Conservation (phyloP, 2,329 filamentous ascomycete genomes). For the Aspergillus hiratsukae region DNA sequence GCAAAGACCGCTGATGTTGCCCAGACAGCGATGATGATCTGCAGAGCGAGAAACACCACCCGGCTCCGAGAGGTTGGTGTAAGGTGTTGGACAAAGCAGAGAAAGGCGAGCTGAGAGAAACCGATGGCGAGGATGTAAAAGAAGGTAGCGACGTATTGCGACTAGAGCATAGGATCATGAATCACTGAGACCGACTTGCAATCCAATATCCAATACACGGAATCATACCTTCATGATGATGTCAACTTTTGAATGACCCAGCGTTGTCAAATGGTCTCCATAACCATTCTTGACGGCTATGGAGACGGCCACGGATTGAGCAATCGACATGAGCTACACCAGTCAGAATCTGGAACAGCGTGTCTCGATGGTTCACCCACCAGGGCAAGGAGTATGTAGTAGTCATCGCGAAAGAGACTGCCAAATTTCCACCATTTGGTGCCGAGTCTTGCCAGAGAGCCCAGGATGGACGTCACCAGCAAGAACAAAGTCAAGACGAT, state of each 20-base stretch:
- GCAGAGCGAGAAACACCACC: conserved; percentile 12
- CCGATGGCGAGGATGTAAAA: conserved; percentile 19
- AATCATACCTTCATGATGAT: conserved; percentile 18
- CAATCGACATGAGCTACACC: conserved; percentile 5
- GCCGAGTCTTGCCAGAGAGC: conserved; percentile 20
- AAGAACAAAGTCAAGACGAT: conserved; percentile 26
- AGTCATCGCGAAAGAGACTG: conserved; percentile 21
- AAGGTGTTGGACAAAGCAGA: conserved; percentile 21
- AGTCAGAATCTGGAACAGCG: neutral
- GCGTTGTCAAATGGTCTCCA: conserved; percentile 14
- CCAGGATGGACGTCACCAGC: conserved; percentile 20
- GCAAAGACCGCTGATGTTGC: conserved; percentile 12
- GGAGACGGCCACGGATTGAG: conserved; percentile 19
- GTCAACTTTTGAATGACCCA: conserved; percentile 7
- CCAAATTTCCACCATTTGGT: conserved; percentile 23
- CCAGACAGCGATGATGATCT: conserved; percentile 14
- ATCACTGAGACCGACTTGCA: neutral
- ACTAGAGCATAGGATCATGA: conserved; percentile 3
- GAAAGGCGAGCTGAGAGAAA: conserved; percentile 22
- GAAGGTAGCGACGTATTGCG: conserved; percentile 20
- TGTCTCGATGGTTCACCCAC: conserved; percentile 3
- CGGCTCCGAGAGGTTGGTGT: conserved; percentile 17
- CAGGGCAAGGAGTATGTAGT: conserved; percentile 17
- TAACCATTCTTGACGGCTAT: conserved; percentile 19
- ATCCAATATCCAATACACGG: neutral